These are phyloP conservation scores for Tylopilus vinaceipallidus DNA, from an alignment of 768 basidiomycete species.

Conservation along the genomic window DNA sequence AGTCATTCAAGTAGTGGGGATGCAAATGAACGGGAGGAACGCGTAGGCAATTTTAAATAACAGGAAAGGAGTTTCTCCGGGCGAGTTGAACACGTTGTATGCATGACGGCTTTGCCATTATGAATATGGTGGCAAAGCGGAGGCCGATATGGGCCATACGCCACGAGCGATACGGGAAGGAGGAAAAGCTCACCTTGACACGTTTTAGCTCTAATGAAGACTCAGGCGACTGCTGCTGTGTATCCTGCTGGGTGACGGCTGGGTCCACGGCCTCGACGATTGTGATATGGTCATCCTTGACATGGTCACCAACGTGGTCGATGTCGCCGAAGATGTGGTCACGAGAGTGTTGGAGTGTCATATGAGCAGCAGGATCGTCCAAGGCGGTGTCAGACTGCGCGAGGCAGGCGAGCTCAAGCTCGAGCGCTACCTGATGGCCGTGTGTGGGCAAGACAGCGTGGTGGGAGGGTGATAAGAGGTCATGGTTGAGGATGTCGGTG, in stretches of 20 bases:
- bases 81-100: conserved; percentile 24
- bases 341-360: conserved; percentile 29
- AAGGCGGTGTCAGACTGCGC: conserved; percentile 26
- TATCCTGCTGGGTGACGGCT: conserved; percentile 48
- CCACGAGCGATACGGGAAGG: conserved; percentile 18
- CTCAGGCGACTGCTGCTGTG: conserved; percentile 61
- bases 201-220: conserved; percentile 76
- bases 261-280: conserved; percentile 38
- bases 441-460: conserved; percentile 27
- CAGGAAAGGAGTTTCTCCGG: conserved; percentile 6
- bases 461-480: conserved; percentile 32
- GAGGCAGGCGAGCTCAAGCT: conserved; percentile 29
- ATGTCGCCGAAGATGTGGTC: conserved; percentile 34
- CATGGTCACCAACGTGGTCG: conserved; percentile 33
- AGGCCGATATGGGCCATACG: conserved; percentile 12
- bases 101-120: conserved; percentile 21
- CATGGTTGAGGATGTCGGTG: conserved; percentile 33
- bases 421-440: conserved; percentile 33
- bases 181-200: conserved; percentile 62
- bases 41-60: conserved; percentile 18
- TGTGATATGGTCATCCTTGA: conserved; percentile 32
- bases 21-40: conserved; percentile 20
- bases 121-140: conserved; percentile 21
- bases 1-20: conserved; percentile 28
- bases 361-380: conserved; percentile 27